Conservation (phyloP, 192 early-diverging fungal genomes). For the Rhizophlyctis rosea region DNA sequence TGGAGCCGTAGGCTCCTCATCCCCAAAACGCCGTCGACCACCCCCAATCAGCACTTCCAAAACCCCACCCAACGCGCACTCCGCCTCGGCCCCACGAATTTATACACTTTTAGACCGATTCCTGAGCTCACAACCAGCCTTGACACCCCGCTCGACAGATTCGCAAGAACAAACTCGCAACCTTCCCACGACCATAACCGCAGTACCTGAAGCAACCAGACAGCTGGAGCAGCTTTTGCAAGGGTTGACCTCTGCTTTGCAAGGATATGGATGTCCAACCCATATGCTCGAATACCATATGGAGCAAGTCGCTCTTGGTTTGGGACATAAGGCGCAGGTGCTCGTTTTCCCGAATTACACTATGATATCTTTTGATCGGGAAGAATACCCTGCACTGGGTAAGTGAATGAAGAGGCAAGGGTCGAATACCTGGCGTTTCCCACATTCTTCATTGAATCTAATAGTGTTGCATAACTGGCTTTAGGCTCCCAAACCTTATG, state of each 20-base stretch:
- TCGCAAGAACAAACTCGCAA: too few species aligned
- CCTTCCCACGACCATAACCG: too few species aligned
- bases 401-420: conserved; percentile 8
- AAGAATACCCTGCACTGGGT: conserved; percentile 11
- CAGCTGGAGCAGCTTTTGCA: conserved; percentile 32
- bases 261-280: conserved; percentile 37
- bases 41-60: too few species aligned
- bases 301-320: conserved; percentile 17
- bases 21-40: too few species aligned
- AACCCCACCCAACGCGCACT: too few species aligned
- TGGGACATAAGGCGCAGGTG: conserved; percentile 14
- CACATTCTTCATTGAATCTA: conserved; percentile 10
- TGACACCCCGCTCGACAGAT: too few species aligned
- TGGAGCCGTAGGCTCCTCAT: too few species aligned
- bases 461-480: background rate
- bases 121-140: too few species aligned
- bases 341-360: conserved; percentile 19
- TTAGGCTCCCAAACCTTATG: conserved; percentile 12
- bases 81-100: too few species aligned
- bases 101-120: too few species aligned
- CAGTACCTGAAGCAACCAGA: too few species aligned
- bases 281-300: conserved; percentile 25
- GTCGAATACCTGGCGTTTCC: conserved; percentile 2
- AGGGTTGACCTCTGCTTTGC: conserved; percentile 20
- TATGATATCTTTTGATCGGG: conserved; percentile 9